phyloP scores from a whole-genome alignment of 169 alveolate species.

The Cryptosporidium baileyi region DNA sequence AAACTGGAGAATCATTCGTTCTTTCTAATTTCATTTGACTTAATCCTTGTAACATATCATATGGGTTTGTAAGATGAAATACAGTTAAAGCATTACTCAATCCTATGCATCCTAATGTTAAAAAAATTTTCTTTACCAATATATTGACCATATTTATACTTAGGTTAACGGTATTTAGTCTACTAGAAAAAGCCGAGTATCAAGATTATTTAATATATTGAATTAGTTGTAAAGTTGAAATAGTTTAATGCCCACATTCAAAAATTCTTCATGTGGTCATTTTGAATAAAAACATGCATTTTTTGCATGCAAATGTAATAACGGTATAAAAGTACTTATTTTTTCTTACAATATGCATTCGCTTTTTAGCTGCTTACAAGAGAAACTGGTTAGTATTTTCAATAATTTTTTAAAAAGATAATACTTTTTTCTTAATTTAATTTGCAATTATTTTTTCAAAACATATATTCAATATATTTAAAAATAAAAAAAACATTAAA shows the following conservation, averaged over 20 bases:
- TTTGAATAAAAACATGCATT: no score
- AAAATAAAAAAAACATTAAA: no score
- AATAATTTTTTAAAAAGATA: no score
- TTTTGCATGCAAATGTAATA: no score
- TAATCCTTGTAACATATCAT: constrained; percentile 52
- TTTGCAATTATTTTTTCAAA: no score
- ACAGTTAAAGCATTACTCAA: constrained; percentile 46
- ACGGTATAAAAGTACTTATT: no score
- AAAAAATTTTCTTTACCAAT: not conserved
- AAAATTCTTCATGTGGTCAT: no score
- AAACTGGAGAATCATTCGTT: constrained; percentile 33
- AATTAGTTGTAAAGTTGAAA: not conserved
- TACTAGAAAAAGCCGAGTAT: not conserved
- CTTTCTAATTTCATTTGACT: constrained; percentile 32
- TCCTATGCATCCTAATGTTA: constrained; percentile 2
- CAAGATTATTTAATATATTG: not conserved
- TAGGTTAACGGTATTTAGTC: not conserved
- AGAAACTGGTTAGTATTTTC: no score
- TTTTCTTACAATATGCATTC: no score
- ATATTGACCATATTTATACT: not conserved
- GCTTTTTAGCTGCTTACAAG: no score
- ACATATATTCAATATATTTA: no score
- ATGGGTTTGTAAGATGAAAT: constrained; percentile 62
- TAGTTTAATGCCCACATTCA: not conserved
- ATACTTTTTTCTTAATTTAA: no score